phyloP scores from a whole-genome alignment of 495 filamentous ascomycete genomes.

The Penicillium nucicola region DNA sequence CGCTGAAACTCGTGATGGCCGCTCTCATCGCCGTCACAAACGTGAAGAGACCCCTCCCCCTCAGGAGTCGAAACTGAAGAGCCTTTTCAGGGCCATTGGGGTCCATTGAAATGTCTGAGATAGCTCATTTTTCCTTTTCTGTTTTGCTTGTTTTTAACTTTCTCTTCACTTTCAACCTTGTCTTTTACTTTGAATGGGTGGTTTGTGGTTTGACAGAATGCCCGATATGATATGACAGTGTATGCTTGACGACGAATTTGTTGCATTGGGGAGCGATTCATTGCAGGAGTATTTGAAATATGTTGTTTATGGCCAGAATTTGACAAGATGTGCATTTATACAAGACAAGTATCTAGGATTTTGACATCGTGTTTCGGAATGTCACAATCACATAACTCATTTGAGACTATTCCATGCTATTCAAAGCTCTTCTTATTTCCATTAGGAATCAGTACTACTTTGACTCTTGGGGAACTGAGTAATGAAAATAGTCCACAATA shows the following conservation, averaged over 20 bases:
- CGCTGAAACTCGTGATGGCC: slow-evolving; percentile 14
- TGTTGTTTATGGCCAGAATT: slow-evolving; percentile 9
- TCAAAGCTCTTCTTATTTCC: too few species aligned
- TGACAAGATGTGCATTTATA: neutral
- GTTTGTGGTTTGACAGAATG: slow-evolving; percentile 6
- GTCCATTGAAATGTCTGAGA: slow-evolving; percentile 21
- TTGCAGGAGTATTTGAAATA: slow-evolving; percentile 22
- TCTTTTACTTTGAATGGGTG: slow-evolving; percentile 8
- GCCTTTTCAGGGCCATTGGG: slow-evolving; percentile 35
- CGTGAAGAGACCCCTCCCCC: slow-evolving; percentile 33
- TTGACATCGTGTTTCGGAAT: too few species aligned
- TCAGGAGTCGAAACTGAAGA: slow-evolving; percentile 35
- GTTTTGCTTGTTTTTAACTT: neutral
- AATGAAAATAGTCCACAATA: too few species aligned
- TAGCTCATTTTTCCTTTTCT: slow-evolving; percentile 2
- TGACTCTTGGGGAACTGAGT: too few species aligned
- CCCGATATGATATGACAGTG: neutral
- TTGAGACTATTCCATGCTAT: neutral
- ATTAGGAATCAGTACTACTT: too few species aligned
- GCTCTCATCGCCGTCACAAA: slow-evolving; percentile 26
- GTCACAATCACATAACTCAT: too few species aligned
- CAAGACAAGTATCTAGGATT: neutral
- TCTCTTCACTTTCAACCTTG: slow-evolving; percentile 10
- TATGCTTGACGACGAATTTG: slow-evolving; percentile 13
- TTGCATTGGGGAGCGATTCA: slow-evolving; percentile 27